Base-by-base conservation (phyloP, 2,329 filamentous ascomycete species). In the Diaporthe vexans region DNA sequence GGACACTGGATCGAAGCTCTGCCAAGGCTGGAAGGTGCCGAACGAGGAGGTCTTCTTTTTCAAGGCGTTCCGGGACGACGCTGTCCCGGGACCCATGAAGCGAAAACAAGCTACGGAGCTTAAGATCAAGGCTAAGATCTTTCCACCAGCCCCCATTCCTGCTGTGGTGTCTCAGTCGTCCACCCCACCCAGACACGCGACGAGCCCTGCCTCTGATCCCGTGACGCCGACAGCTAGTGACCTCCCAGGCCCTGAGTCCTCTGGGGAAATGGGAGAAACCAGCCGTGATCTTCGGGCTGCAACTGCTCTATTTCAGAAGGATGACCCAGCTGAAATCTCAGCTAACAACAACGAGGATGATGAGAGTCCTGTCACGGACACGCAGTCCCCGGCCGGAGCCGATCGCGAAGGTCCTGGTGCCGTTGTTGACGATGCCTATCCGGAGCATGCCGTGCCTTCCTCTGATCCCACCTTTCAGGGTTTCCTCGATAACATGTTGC, bases 21-120 rank as follows among this genome's bases (percentile, higher is more conserved):
- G 71, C 15, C 67, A 71, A 35, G 72, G 65, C 15, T 74, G 56
- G 65, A 71, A 63, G 26, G 67, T 74, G 2, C 1, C 11, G 10
- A n/a, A 33, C 11, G 72, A 74, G 10, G 67, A 74, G 13, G 72
- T 74, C 0, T 74, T 63, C 21, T 74, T 46, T 57, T 74, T 74
- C 48, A 59, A 46, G 26, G 26, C 43, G 0, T 74, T 74, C 29
- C 72, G 72, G 17, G 57, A 63, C n/a, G 72, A 74, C 15, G 13
- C 26, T 4, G 37, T 17, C 13, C 4, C 21, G 17, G 46, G 65
- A 26, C 3, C 19, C 19, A 8, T 57, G 65, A 48, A 59, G 24
- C 72, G 72, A 5, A 74, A 37, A 24, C 72, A 57, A 8, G 37
- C 48, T 1, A 71, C 72, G 2, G 35, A 56, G 1, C 7, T 33